A percentile compares a stretch with the other conserved stretches of the same genome.
Conservation (phyloP, 2,329 filamentous ascomycete species). For the Ceratocystis destructans region DNA sequence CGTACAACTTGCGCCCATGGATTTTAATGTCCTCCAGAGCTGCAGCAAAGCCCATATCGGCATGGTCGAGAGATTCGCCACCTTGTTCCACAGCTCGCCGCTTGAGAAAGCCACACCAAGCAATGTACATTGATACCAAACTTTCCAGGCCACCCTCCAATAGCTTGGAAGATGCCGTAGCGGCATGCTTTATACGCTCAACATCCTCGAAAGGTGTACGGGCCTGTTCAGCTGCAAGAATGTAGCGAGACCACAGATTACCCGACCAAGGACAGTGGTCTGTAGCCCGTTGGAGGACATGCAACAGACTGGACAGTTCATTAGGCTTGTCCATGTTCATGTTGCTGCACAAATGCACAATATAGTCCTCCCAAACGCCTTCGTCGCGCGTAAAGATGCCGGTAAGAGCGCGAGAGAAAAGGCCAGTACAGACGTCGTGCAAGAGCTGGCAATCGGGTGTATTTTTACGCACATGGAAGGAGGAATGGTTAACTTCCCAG, state of each 20-base stretch:
- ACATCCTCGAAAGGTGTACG: constrained; percentile 65
- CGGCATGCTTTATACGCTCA: constrained; percentile 80
- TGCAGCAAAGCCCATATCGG: constrained; percentile 75
- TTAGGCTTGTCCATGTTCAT: constrained; percentile 20
- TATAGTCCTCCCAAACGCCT: constrained; percentile 68
- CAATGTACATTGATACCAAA: constrained; percentile 77
- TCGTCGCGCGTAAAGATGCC: constrained; percentile 58
- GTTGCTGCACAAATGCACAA: constrained; percentile 53
- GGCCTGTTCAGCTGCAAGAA: constrained; percentile 71
- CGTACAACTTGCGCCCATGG: constrained; percentile 62
- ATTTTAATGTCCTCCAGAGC: constrained; percentile 76
- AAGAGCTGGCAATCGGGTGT: constrained; percentile 33
- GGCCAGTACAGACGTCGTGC: constrained; percentile 42
- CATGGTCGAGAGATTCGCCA: constrained; percentile 76
- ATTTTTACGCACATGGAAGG: constrained; percentile 31
- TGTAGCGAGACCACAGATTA: constrained; percentile 75
- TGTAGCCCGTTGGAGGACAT: constrained; percentile 67
- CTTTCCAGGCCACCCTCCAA: constrained; percentile 78
- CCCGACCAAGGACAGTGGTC: constrained; percentile 91
- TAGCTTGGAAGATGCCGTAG: constrained; percentile 71
- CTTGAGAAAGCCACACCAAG: constrained; percentile 90
- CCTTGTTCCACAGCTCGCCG: constrained; percentile 60
- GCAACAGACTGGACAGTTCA: constrained; percentile 35
- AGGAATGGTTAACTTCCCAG: constrained; percentile 60
- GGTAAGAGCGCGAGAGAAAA: constrained; percentile 67